Percentiles rank a stretch among this genome's conserved stretches.
phyloP scores from a whole-genome alignment of 306 rosid genomes.

The Albizia julibrissin region DNA sequence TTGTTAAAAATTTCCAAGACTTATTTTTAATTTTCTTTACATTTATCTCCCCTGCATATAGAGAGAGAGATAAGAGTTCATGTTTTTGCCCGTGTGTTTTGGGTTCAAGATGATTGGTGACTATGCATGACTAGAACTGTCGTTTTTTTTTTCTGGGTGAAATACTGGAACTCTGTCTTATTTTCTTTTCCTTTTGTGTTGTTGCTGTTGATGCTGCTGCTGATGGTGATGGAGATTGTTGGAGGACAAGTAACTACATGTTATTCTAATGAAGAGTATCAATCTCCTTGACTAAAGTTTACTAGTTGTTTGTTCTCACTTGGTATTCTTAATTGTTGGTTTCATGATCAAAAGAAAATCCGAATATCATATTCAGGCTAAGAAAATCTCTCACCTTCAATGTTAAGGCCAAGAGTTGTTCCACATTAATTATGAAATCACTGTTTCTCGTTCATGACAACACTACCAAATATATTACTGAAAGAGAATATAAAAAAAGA shows the following conservation, averaged over 20 bases:
- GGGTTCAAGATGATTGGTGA: constrained; percentile 48
- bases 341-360: background rate
- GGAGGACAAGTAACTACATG: constrained; percentile 43
- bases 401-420: constrained; percentile 22
- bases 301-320: constrained; percentile 6
- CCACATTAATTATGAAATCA: constrained; percentile 15
- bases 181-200: constrained; percentile 7
- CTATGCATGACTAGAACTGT: constrained; percentile 31
- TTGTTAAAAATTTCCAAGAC: background rate
- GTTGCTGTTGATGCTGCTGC: background rate
- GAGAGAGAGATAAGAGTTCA: constrained; percentile 51
- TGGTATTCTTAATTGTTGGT: constrained; percentile 4
- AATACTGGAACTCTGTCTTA: too few species aligned
- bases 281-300: constrained; percentile 26
- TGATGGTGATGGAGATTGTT: constrained; percentile 17
- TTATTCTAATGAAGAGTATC: constrained; percentile 48
- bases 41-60: constrained; percentile 53
- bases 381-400: constrained; percentile 39
- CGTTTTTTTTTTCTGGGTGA: constrained; percentile 2
- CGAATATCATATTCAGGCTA: constrained; percentile 1
- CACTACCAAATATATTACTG: constrained; percentile 14
- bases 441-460: constrained; percentile 30
- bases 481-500: background rate
- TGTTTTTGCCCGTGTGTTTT: constrained; percentile 18
- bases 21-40: background rate